Conservation (phyloP, 345 rosid species). For the Limnanthes douglasii region DNA sequence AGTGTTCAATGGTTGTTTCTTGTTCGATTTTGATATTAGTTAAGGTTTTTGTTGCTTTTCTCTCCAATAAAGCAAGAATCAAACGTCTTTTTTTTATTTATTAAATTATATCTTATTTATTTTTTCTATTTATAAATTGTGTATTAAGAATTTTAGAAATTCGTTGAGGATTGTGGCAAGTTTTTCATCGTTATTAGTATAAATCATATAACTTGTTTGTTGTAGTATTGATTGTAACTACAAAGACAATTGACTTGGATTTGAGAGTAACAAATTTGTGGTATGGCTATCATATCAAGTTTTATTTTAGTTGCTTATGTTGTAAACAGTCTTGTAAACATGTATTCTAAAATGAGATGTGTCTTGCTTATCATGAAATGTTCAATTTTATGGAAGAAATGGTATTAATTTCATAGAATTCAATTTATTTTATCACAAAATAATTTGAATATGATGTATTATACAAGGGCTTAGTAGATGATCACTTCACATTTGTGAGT, state of each 20-base stretch:
- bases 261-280: slow-evolving; percentile 16
- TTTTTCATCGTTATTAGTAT: too few relatives aligned
- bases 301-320: slow-evolving; percentile 14
- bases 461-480: slow-evolving; percentile 11
- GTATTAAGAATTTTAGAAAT: too few relatives aligned
- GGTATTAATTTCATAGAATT: slow-evolving; percentile 30
- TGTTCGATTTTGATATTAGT: too few relatives aligned
- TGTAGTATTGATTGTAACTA: slow-evolving; percentile 15
- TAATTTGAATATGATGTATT: slow-evolving; percentile 14
- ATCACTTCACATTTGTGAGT: slow-evolving; percentile 23
- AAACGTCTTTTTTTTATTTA: too few relatives aligned
- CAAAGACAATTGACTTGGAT: slow-evolving; percentile 5
- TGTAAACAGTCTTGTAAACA: slow-evolving; percentile 20
- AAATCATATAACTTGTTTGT: too few relatives aligned
- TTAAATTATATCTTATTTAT: too few relatives aligned
- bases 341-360: slow-evolving; percentile 19
- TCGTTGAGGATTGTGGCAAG: too few relatives aligned
- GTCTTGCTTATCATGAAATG: slow-evolving; percentile 5
- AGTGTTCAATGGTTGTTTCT: too few relatives aligned
- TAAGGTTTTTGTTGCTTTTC: too few relatives aligned
- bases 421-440: slow-evolving; percentile 18
- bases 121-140: too few relatives aligned
- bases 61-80: too few relatives aligned
- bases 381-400: slow-evolving; percentile 16
- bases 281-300: slow-evolving; percentile 17